A percentile compares a stretch with the other conserved stretches of the same genome.
phyloP scores from a whole-genome alignment of 2,329 filamentous ascomycete genomes.

The Dactylellina sp. region DNA sequence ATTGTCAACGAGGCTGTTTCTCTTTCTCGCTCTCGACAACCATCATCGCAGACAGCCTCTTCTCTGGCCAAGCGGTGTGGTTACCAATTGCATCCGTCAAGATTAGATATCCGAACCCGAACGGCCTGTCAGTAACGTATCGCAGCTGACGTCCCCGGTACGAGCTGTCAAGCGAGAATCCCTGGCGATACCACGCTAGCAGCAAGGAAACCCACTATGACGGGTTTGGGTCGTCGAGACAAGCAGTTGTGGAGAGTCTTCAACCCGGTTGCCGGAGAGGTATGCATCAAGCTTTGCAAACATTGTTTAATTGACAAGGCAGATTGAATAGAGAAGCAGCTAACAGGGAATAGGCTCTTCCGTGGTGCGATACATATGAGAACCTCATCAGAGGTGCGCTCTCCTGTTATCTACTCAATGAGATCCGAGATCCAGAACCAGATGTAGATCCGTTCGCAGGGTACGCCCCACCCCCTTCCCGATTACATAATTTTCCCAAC shows the following conservation, averaged over 20 bases:
- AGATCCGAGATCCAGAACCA: conserved; percentile 31
- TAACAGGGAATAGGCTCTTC: conserved; percentile 31
- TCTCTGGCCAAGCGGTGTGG: too few relatives aligned
- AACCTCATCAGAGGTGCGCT: conserved; percentile 13
- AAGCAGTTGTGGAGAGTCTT: conserved; percentile 44
- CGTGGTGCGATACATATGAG: conserved; percentile 34
- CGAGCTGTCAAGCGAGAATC: too few relatives aligned
- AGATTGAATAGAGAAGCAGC: neutral
- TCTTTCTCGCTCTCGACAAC: too few relatives aligned
- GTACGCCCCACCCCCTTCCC: neutral
- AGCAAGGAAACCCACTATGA: too few relatives aligned
- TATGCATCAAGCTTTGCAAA: conserved; percentile 2
- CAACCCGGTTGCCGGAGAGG: conserved; percentile 27
- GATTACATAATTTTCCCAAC: neutral
- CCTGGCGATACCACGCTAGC: neutral
- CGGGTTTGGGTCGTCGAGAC: neutral
- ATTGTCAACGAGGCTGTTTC: too few relatives aligned
- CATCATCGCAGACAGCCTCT: too few relatives aligned
- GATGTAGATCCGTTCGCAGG: conserved; percentile 35
- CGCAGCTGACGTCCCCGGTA: too few relatives aligned
- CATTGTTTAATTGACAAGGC: too few relatives aligned
- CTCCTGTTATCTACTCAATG: conserved; percentile 37
- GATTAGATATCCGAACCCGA: too few relatives aligned
- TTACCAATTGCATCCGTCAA: too few relatives aligned
- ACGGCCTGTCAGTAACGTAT: too few relatives aligned